These are phyloP conservation scores for Lathyrus tuberosus DNA, from an alignment of 306 rosid species.

Conservation along the genomic window DNA sequence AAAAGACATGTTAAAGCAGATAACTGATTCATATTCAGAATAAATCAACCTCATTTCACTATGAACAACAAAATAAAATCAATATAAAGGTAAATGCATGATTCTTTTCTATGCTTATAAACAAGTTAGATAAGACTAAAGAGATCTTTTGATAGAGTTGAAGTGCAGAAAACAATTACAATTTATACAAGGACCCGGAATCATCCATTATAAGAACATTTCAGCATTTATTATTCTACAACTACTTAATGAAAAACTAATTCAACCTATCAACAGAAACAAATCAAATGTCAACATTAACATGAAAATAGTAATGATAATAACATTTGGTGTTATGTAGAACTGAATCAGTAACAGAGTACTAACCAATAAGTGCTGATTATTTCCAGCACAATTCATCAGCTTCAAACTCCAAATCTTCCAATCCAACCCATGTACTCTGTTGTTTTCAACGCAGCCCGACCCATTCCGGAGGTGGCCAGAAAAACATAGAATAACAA, in stretches of 20 bases:
- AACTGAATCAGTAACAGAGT: background rate
- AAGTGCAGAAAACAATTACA: too few relatives aligned
- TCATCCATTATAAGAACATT: background rate
- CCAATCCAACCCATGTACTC: background rate
- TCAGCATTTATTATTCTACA: background rate
- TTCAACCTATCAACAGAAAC: background rate
- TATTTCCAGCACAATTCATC: background rate
- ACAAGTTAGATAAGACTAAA: background rate
- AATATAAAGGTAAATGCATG: background rate
- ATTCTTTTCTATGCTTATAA: background rate
- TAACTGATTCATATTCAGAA: too few relatives aligned
- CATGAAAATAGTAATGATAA: background rate
- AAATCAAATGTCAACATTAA: background rate
- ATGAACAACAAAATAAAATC: background rate
- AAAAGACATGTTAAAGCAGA: too few relatives aligned
- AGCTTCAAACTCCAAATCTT: constrained; percentile 14
- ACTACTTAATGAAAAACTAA: background rate
- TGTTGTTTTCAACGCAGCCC: background rate
- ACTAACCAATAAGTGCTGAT: background rate
- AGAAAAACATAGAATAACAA: constrained; percentile 57
- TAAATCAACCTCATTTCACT: background rate
- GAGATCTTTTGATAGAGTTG: too few relatives aligned
- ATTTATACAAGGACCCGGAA: background rate
- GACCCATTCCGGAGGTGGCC: constrained; percentile 81
- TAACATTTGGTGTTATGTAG: background rate